phyloP scores from a whole-genome alignment of 345 rosid genomes.

The Excoecaria cochinchinensis region DNA sequence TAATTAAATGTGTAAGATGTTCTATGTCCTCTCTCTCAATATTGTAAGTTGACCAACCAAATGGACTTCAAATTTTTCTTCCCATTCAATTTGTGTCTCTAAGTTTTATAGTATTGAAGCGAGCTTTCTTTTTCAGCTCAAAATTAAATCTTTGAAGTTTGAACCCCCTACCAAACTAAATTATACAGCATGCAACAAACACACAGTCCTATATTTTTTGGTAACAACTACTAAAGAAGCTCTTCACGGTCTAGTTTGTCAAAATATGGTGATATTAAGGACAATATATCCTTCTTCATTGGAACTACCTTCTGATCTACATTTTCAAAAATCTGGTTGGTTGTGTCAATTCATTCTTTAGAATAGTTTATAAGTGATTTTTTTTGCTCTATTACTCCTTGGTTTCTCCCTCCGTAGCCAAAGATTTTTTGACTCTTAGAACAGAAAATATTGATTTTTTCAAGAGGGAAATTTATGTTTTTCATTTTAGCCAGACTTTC shows the following conservation, averaged over 20 bases:
- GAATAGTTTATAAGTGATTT: neutral
- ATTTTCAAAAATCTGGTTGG: neutral
- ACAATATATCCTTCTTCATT: neutral
- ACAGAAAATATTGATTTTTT: conserved; percentile 9
- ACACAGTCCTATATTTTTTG: too few relatives aligned
- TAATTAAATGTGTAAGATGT: too few relatives aligned
- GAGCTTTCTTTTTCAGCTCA: too few relatives aligned
- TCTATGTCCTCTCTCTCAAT: too few relatives aligned
- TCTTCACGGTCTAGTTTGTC: neutral
- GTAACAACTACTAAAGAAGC: neutral
- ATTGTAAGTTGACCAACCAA: too few relatives aligned
- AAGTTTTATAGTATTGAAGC: too few relatives aligned
- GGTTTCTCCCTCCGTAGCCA: neutral
- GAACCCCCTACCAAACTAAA: too few relatives aligned
- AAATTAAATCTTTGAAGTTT: too few relatives aligned
- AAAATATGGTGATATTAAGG: neutral
- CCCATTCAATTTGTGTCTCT: too few relatives aligned
- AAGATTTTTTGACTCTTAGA: neutral
- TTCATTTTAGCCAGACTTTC: neutral
- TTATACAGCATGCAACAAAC: too few relatives aligned
- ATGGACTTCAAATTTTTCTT: too few relatives aligned
- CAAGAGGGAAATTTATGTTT: neutral
- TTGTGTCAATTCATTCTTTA: neutral
- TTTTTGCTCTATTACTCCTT: neutral
- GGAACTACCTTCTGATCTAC: neutral